Evolutionary conservation across 2,329 filamentous ascomycete genomes (phyloP).

Genomic region (Scytalidium sp.): DNA sequence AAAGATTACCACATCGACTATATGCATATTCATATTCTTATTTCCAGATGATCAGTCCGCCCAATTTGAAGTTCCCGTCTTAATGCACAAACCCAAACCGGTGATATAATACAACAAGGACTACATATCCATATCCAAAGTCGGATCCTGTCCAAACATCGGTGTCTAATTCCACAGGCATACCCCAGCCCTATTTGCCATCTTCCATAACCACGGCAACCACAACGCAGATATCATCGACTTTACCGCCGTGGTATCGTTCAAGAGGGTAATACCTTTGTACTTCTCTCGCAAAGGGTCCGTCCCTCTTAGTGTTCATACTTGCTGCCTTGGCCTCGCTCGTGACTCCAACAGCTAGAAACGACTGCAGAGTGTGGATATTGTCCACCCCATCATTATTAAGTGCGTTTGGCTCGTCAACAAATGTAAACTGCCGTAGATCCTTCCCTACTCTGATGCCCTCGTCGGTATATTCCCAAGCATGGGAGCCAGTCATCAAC

Average conservation of each 20-base stretch:
- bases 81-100: no score
- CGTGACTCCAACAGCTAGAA: conserved; percentile 76
- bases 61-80: no score
- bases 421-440: conserved; percentile 50
- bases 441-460: conserved; percentile 63
- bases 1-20: no score
- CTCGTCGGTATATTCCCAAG: conserved; percentile 65
- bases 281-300: conserved; percentile 93
- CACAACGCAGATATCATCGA: conserved; percentile 92
- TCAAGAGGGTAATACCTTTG: conserved; percentile 84
- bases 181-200: conserved; percentile 16
- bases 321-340: conserved; percentile 82
- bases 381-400: conserved; percentile 29
- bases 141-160: no score
- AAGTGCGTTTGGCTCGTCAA: conserved; percentile 32
- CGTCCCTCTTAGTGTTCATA: conserved; percentile 75
- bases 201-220: conserved; percentile 75
- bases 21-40: no score
- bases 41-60: no score
- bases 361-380: conserved; percentile 64
- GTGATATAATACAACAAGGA: no score
- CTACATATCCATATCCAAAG: no score
- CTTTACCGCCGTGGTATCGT: conserved; percentile 86
- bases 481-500: conserved; percentile 70
- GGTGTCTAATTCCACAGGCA: no score